Evolutionary conservation across 805 yeast genomes (phyloP).

Genomic region (Ogataea trehaloabstinens): DNA sequence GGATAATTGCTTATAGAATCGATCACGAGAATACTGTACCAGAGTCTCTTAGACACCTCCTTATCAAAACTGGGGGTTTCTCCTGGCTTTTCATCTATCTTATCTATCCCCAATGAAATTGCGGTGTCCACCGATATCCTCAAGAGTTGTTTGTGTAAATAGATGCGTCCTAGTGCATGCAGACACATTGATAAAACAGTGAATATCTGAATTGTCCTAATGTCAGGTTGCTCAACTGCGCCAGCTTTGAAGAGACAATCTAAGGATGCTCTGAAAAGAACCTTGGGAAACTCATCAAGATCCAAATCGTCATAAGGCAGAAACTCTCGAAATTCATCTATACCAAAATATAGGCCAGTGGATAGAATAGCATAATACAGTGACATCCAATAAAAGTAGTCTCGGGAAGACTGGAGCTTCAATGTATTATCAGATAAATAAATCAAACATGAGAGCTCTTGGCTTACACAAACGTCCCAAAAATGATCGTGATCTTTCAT

Average conservation of each 20-base stretch:
- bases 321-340: slow-evolving; percentile 11
- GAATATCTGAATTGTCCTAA: slow-evolving; percentile 24
- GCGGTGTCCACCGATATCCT: slow-evolving; percentile 21
- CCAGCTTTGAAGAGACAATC: slow-evolving; percentile 22
- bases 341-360: slow-evolving; percentile 23
- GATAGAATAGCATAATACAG: slow-evolving; percentile 22
- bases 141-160: slow-evolving; percentile 20
- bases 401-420: slow-evolving; percentile 13
- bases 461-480: slow-evolving; percentile 14
- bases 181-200: slow-evolving; percentile 24
- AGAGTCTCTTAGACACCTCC: slow-evolving; percentile 23
- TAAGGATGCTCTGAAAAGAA: slow-evolving; percentile 22
- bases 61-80: slow-evolving; percentile 12
- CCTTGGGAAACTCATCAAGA: slow-evolving; percentile 14
- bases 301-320: slow-evolving; percentile 14
- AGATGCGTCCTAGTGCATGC: slow-evolving; percentile 24
- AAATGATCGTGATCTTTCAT: slow-evolving; percentile 23
- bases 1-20: slow-evolving; percentile 27
- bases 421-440: slow-evolving; percentile 10
- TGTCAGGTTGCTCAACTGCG: slow-evolving; percentile 23
- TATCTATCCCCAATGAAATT: slow-evolving; percentile 14
- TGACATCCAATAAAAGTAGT: slow-evolving; percentile 27
- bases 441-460: slow-evolving; percentile 10
- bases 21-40: slow-evolving; percentile 25
- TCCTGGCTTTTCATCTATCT: slow-evolving; percentile 1